phyloP scores from a whole-genome alignment of 179 eudicot species.

The Spinacia oleracea region DNA sequence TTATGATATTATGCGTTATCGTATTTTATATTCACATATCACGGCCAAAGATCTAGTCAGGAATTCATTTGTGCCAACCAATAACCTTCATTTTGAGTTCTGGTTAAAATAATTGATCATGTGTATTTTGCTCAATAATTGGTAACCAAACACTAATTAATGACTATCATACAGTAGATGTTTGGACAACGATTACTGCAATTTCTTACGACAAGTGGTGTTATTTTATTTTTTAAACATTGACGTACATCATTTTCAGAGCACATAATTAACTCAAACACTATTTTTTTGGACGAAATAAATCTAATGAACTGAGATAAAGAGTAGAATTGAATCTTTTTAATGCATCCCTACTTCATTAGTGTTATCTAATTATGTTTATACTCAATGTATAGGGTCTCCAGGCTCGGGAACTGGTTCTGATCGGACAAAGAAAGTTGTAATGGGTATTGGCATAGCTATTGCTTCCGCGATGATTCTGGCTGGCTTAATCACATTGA shows the following conservation, averaged over 20 bases:
- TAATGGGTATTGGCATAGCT: slow-evolving; percentile 33
- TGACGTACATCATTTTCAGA: too few relatives aligned
- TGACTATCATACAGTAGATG: background rate
- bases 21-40: background rate
- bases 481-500: slow-evolving; percentile 30
- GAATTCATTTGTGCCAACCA: background rate
- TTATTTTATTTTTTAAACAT: too few relatives aligned
- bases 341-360: background rate
- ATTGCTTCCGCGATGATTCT: slow-evolving; percentile 37
- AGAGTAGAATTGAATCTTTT: background rate
- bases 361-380: background rate
- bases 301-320: too few relatives aligned
- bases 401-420: slow-evolving; percentile 31
- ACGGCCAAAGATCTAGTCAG: background rate
- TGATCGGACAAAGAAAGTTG: slow-evolving; percentile 20
- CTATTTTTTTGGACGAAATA: too few relatives aligned
- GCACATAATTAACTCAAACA: too few relatives aligned
- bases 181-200: background rate
- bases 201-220: background rate
- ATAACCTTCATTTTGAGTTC: background rate
- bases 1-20: background rate
- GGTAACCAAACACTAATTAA: slow-evolving; percentile 8
- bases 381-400: slow-evolving; percentile 13
- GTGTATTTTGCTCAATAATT: background rate
- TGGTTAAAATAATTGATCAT: background rate